Evolutionary conservation across 2,329 filamentous ascomycete species (phyloP).

Genomic region (Madurella mycetomatis): DNA sequence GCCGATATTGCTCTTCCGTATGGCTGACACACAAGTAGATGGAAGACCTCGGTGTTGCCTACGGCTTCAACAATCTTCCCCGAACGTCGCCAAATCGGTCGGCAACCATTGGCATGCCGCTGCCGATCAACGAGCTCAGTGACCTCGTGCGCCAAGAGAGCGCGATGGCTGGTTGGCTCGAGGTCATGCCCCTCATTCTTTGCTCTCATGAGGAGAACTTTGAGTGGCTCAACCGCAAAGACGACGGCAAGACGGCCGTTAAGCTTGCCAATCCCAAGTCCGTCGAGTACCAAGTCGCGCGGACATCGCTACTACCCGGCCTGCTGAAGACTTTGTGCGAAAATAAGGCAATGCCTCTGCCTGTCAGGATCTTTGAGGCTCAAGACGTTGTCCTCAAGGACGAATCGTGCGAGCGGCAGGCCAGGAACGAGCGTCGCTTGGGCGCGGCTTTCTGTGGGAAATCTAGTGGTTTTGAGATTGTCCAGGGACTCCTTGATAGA

Average conservation of each 20-base stretch:
- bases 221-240: constrained; percentile 83
- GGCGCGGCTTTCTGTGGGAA: constrained; percentile 95
- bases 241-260: constrained; percentile 78
- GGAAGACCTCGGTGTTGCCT: constrained; percentile 95
- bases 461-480: constrained; percentile 88
- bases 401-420: constrained; percentile 68
- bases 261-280: constrained; percentile 91
- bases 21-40: constrained; percentile 45
- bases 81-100: constrained; percentile 81
- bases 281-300: constrained; percentile 86
- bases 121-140: constrained; percentile 88
- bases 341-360: constrained; percentile 83
- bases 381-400: constrained; percentile 93
- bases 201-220: constrained; percentile 99
- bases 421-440: constrained; percentile 90
- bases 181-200: constrained; percentile 92
- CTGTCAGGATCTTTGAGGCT: constrained; percentile 89
- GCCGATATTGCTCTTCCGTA: neutral
- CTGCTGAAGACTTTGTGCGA: constrained; percentile 90
- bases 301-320: constrained; percentile 79
- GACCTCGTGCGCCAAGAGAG: constrained; percentile 88
- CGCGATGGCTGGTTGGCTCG: constrained; percentile 92
- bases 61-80: constrained; percentile 95
- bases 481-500: constrained; percentile 90
- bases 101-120: constrained; percentile 77